phyloP scores from a whole-genome alignment of 2,329 filamentous ascomycete genomes.

The Capronia coronata region DNA sequence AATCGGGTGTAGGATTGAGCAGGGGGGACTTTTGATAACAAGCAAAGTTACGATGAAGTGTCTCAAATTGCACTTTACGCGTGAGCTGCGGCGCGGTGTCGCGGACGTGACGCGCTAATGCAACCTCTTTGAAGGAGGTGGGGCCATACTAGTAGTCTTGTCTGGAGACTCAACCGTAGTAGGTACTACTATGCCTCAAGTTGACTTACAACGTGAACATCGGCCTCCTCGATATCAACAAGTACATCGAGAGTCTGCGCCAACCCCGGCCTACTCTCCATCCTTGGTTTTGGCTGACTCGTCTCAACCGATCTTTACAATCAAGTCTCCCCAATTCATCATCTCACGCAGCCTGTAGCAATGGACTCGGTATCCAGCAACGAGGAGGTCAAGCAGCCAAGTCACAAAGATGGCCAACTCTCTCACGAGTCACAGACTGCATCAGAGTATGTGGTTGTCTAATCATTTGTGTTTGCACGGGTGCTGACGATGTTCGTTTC shows the following conservation, averaged over 20 bases:
- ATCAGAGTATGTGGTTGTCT: constrained; percentile 50
- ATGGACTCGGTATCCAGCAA: constrained; percentile 16
- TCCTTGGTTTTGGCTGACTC: no score
- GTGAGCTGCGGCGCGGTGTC: constrained; percentile 1
- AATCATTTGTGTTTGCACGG: neutral
- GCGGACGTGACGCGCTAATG: constrained; percentile 1
- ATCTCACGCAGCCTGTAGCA: neutral
- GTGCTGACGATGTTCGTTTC: constrained; percentile 1
- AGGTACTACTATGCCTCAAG: no score
- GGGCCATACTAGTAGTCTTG: neutral
- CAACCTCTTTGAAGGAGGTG: constrained; percentile 5
- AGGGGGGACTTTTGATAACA: neutral
- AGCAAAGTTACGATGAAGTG: neutral
- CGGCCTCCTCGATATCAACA: no score
- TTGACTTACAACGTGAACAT: no score
- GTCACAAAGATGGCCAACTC: constrained; percentile 3
- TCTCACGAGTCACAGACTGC: constrained; percentile 65
- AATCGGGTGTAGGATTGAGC: neutral
- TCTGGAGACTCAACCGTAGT: no score
- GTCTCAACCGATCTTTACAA: neutral
- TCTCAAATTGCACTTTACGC: constrained; percentile 7
- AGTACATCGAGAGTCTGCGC: no score
- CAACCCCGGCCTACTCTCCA: no score
- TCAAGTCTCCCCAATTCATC: neutral
- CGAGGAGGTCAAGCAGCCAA: neutral